These are phyloP conservation scores for Avicennia marina DNA, from an alignment of 257 asterid genomes.

Conservation along the genomic window DNA sequence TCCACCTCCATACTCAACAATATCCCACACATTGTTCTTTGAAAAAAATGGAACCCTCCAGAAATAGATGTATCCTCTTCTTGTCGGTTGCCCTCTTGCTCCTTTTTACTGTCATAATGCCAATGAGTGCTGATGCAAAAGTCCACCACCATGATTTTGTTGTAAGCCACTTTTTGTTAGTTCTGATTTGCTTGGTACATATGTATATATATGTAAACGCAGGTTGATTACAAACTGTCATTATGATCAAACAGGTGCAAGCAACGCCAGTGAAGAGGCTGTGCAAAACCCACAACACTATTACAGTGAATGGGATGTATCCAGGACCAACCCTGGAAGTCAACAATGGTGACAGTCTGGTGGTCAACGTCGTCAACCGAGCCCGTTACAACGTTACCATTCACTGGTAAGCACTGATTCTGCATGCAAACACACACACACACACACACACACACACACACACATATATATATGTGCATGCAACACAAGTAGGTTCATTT, in stretches of 20 bases:
- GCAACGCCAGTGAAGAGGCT: slow-evolving; percentile 86
- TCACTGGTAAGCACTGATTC: slow-evolving; percentile 57
- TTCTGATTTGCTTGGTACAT: too few species aligned
- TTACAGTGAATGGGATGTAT: slow-evolving; percentile 72
- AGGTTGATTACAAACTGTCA: too few species aligned
- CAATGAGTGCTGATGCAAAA: slow-evolving; percentile 30
- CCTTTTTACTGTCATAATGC: too few species aligned
- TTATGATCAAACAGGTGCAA: slow-evolving; percentile 43
- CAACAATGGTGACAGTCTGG: slow-evolving; percentile 76
- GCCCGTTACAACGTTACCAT: slow-evolving; percentile 80
- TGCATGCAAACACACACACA: slow-evolving; percentile 7
- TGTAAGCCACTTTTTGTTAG: slow-evolving; percentile 33
- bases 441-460: too few species aligned
- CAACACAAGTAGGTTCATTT: too few species aligned
- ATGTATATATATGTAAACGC: too few species aligned
- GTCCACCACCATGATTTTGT: slow-evolving; percentile 57
- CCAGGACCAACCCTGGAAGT: slow-evolving; percentile 85
- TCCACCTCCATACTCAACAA: too few species aligned
- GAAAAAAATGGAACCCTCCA: too few species aligned
- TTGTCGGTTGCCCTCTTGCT: too few species aligned
- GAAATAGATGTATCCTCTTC: too few species aligned
- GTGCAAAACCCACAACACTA: slow-evolving; percentile 64
- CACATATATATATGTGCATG: too few species aligned
- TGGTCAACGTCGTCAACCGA: slow-evolving; percentile 58
- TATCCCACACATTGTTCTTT: too few species aligned